Percentiles rank a stretch among this genome's conserved stretches.
phyloP scores from a whole-genome alignment of 441 rosid species.

The Gossypium schwendimanii region DNA sequence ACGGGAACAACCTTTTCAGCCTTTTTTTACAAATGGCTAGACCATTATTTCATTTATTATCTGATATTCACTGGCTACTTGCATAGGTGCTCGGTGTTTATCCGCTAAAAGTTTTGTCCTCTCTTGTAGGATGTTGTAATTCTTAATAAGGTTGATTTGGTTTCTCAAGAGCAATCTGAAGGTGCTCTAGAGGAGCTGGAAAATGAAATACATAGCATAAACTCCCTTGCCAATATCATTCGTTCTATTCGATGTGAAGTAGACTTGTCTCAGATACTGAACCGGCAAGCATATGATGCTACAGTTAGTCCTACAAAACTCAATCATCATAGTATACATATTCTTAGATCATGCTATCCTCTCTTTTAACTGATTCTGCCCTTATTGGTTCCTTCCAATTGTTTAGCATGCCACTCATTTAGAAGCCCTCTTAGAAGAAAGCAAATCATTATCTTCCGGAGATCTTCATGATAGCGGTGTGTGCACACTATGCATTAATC shows the following conservation, averaged over 20 bases:
- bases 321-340: constrained; percentile 6
- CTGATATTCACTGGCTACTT: not conserved
- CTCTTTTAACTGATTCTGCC: constrained; percentile 14
- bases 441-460: constrained; percentile 33
- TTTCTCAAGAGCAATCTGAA: constrained; percentile 45
- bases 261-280: constrained; percentile 63
- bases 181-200: constrained; percentile 58
- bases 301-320: constrained; percentile 38
- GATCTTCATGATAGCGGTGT: constrained; percentile 62
- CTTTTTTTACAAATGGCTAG: not conserved
- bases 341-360: constrained; percentile 1
- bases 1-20: not conserved
- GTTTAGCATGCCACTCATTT: constrained; percentile 45
- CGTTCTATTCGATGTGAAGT: constrained; percentile 69
- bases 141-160: constrained; percentile 93
- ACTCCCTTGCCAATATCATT: constrained; percentile 69
- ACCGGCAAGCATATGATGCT: constrained; percentile 77
- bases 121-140: constrained; percentile 72
- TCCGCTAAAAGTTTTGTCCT: constrained; percentile 19
- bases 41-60: not conserved
- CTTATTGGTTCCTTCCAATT: not conserved
- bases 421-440: constrained; percentile 45
- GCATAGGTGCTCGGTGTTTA: too few relatives aligned
- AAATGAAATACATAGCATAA: constrained; percentile 67
- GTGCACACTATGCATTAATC: constrained; percentile 51